phyloP scores from a whole-genome alignment of 495 filamentous ascomycete genomes.

The Aspergillus cristatus region DNA sequence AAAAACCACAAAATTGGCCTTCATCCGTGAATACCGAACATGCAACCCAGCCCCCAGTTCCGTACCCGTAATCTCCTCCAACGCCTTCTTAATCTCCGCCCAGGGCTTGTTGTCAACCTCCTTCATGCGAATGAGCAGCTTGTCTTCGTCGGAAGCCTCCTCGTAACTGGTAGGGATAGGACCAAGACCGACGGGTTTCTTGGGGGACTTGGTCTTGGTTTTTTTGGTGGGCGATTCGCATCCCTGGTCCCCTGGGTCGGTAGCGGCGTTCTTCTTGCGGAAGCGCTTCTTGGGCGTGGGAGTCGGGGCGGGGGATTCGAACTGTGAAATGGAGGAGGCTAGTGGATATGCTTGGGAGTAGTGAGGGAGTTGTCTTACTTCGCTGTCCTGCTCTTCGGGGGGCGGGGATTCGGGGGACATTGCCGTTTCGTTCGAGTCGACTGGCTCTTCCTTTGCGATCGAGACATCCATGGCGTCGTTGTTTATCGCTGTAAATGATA shows the following conservation, averaged over 20 bases:
- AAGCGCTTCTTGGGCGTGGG: conserved; percentile 3
- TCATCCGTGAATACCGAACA: conserved; percentile 14
- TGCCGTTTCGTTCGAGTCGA: too few relatives aligned
- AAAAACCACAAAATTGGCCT: conserved; percentile 14
- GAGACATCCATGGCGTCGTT: too few relatives aligned
- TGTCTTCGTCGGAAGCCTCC: conserved; percentile 4
- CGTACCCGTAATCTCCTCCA: conserved; percentile 8
- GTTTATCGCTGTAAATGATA: too few relatives aligned
- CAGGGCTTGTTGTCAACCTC: conserved; percentile 12
- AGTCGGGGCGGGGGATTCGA: neutral
- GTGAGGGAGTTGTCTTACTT: too few relatives aligned
- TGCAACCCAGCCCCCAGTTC: conserved; percentile 7
- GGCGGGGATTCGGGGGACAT: too few relatives aligned
- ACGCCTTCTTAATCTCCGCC: conserved; percentile 13
- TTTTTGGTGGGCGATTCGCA: conserved; percentile 3
- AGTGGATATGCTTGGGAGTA: too few relatives aligned
- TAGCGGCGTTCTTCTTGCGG: neutral
- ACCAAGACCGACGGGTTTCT: neutral
- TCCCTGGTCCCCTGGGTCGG: conserved; percentile 1
- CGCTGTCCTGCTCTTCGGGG: too few relatives aligned
- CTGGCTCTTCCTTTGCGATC: too few relatives aligned
- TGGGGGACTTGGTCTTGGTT: neutral
- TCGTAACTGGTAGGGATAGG: conserved; percentile 13
- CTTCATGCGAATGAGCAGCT: conserved; percentile 14
- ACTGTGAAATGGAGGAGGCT: too few relatives aligned